Percentiles rank a stretch among this genome's conserved stretches.
Conservation (phyloP, 2,329 filamentous ascomycete genomes). For the Apiospora rasikravindrae region DNA sequence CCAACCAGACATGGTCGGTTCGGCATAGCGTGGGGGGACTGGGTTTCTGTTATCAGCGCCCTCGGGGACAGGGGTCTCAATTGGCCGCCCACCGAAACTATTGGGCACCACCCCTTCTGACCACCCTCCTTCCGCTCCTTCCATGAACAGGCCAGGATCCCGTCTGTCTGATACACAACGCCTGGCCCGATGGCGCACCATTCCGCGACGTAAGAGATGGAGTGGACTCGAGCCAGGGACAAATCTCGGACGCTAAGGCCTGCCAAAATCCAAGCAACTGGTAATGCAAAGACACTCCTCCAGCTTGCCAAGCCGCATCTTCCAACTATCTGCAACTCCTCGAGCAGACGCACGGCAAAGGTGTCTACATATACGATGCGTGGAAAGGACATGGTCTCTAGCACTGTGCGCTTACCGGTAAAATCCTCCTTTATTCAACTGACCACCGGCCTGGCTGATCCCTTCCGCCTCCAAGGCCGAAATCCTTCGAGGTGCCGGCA, state of each 20-base stretch:
- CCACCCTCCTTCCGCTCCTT: neutral
- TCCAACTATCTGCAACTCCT: neutral
- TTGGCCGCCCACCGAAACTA: neutral
- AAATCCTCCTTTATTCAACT: neutral
- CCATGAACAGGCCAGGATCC: neutral
- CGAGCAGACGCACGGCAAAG: neutral
- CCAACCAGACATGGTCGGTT: neutral
- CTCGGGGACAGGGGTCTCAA: neutral
- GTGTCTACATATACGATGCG: neutral
- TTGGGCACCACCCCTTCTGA: neutral
- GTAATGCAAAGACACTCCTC: neutral
- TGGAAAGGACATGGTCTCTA: neutral
- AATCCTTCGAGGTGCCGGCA: neutral
- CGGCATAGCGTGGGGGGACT: neutral
- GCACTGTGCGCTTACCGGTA: slow-evolving; percentile 8
- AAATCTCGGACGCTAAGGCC: neutral
- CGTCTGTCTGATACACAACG: slow-evolving; percentile 3
- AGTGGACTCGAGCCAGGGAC: neutral
- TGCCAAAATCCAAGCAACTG: slow-evolving; percentile 3
- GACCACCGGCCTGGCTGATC: neutral
- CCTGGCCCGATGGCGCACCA: neutral
- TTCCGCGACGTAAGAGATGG: neutral
- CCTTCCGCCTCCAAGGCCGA: neutral
- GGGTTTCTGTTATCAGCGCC: neutral
- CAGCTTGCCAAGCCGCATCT: neutral